Evolutionary conservation across 1,284 basidiomycete genomes (phyloP).

Genomic region (Trametes versicolor): DNA sequence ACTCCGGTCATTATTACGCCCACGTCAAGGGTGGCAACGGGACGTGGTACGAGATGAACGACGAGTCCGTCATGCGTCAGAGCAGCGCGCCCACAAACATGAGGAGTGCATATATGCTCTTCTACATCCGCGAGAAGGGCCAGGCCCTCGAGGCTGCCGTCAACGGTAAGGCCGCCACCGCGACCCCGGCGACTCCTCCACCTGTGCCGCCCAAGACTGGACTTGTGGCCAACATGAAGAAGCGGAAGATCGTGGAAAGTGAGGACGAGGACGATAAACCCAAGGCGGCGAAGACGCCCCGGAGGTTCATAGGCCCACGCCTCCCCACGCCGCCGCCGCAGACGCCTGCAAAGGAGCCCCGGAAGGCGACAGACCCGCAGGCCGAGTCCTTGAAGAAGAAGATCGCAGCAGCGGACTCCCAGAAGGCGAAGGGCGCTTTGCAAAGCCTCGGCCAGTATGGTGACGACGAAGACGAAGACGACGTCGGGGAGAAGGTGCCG

Average conservation of each 20-base stretch:
- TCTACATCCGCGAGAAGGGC: conserved; percentile 87
- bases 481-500: conserved; percentile 47
- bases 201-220: conserved; percentile 46
- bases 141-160: conserved; percentile 74
- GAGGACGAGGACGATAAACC: conserved; percentile 57
- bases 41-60: conserved; percentile 94
- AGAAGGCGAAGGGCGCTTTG: conserved; percentile 53
- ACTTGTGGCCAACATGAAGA: conserved; percentile 69
- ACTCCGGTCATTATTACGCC: conserved; percentile 97
- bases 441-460: conserved; percentile 60
- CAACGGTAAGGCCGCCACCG: conserved; percentile 21
- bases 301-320: conserved; percentile 71
- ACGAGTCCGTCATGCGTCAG: conserved; percentile 74
- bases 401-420: conserved; percentile 57
- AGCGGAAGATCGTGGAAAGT: conserved; percentile 56
- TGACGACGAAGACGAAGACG: conserved; percentile 63
- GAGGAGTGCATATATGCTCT: conserved; percentile 93
- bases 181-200: conserved; percentile 13
- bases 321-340: conserved; percentile 56
- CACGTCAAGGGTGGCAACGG: conserved; percentile 81
- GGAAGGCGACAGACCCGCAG: conserved; percentile 60
- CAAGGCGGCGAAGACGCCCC: conserved; percentile 52
- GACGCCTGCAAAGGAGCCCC: conserved; percentile 38
- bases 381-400: conserved; percentile 67
- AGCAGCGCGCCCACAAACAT: conserved; percentile 61